Conservation (phyloP, 352 stramenopile species). For the Elongisporangium undulatum region DNA sequence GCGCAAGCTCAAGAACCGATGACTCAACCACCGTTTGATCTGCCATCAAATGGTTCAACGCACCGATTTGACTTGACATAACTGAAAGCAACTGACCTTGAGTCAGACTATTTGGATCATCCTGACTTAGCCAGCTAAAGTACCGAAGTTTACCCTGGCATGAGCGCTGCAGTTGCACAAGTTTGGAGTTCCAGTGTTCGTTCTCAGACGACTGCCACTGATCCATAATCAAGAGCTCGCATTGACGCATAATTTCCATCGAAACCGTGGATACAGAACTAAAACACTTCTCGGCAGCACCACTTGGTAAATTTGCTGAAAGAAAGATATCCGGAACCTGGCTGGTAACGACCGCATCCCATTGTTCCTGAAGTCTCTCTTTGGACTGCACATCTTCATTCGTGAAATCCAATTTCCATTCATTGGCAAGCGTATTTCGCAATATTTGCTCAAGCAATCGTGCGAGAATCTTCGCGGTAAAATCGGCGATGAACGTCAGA, state of each 20-base stretch:
- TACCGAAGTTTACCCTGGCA: constrained; percentile 37
- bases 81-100: constrained; percentile 32
- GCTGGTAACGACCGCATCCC: constrained; percentile 18
- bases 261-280: constrained; percentile 12
- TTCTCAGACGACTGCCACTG: constrained; percentile 7
- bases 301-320: constrained; percentile 14
- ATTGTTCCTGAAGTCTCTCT: constrained; percentile 13
- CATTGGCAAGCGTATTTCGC: constrained; percentile 21
- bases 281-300: constrained; percentile 2
- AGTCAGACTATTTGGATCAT: constrained; percentile 10
- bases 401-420: constrained; percentile 45
- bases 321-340: constrained; percentile 34
- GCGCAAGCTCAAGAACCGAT: constrained; percentile 34
- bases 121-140: constrained; percentile 22
- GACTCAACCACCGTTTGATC: constrained; percentile 29
- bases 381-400: neutral
- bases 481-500: neutral
- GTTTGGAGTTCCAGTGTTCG: neutral
- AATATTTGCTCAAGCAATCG: constrained; percentile 18
- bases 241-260: constrained; percentile 13
- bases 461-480: neutral
- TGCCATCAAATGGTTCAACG: constrained; percentile 28
- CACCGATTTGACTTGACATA: constrained; percentile 30
- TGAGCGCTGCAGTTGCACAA: neutral
- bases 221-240: constrained; percentile 12